Evolutionary conservation across 495 filamentous ascomycete species (phyloP), one percentile per base, ranked within the genome.

Genomic region (Clohesyomyces aquaticus): DNA sequence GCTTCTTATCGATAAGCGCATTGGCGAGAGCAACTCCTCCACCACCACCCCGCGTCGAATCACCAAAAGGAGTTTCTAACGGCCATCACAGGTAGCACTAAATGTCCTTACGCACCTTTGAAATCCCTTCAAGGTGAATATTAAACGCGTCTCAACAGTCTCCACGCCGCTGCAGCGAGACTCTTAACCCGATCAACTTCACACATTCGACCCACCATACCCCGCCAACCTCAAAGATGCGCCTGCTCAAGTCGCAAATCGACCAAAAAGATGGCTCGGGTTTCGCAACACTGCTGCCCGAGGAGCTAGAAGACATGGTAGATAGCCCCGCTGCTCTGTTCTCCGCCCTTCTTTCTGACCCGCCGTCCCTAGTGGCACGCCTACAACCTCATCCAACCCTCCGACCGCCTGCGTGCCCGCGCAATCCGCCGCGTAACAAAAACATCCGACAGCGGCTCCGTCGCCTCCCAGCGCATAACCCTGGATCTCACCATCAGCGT

Each of bases 231-330:
- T n/a, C n/a, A n/a, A 76, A 48, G 8, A 91, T 91, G 88, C 82
- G 85, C 27, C 82, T 90, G 27, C 79, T 90, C 63, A 90, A 88
- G 71, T 84, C 86, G 53, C 82, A 87, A 55, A 86, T 95, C 59
- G 85, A 90, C 46, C 27, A 56, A 65, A 84, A 84, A 29, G 79
- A 90, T 78, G 90, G 89, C 80, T 87, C 88, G 3, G 91, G 89
- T 11, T 85, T 78, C 57, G 85, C 96, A 66, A 91, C 88, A 26
- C 80, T 98, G 50, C 83, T 90, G 50, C 93, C 94, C 1, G 87
- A 91, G 72, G 94, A 96, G 70, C 91, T 92, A 28, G 94, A 98
- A 78, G 94, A 98, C 75, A 96, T 98, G 92, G 90, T n/a, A n/a
- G n/a, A n/a, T 93, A 60, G 14, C 43, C 41, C 18, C 54, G 56